Evolutionary conservation across 306 rosid species (phyloP).

Genomic region (Pachyrhizus erosus): DNA sequence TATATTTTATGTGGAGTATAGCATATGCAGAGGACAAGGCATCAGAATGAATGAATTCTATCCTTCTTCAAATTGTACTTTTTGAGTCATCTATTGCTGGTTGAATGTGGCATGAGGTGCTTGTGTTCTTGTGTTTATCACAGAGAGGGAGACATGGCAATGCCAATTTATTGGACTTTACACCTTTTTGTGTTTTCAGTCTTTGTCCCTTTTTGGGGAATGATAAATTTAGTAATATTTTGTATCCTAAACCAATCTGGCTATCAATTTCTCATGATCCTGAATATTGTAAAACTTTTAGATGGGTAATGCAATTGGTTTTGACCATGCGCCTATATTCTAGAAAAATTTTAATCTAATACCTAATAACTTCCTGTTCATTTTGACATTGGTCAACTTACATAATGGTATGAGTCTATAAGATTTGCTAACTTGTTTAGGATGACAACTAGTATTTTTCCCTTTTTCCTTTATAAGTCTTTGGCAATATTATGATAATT

Average conservation of each 20-base stretch:
- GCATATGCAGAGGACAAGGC: constrained; percentile 42
- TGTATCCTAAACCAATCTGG: constrained; percentile 29
- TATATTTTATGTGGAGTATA: constrained; percentile 38
- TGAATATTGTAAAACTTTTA: constrained; percentile 25
- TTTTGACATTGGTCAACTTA: background rate
- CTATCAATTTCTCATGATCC: constrained; percentile 30
- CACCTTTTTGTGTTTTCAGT: background rate
- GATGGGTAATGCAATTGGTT: constrained; percentile 25
- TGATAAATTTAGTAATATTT: constrained; percentile 32
- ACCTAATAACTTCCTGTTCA: background rate
- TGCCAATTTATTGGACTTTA: constrained; percentile 21
- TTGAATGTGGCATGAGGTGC: constrained; percentile 36
- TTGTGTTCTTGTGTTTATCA: background rate
- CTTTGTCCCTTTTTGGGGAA: constrained; percentile 8
- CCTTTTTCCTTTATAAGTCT: background rate
- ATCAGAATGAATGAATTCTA: constrained; percentile 37
- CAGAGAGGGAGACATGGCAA: constrained; percentile 15
- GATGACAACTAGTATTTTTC: background rate
- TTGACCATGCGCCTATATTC: background rate
- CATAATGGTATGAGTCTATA: background rate
- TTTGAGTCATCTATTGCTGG: constrained; percentile 38
- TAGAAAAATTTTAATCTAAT: background rate
- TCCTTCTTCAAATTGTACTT: constrained; percentile 37
- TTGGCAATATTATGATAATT: constrained; percentile 7
- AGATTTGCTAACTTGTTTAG: background rate